These are phyloP conservation scores for Mycosphaerella sp. DNA, from an alignment of 2,329 filamentous ascomycete genomes.

Conservation along the genomic window DNA sequence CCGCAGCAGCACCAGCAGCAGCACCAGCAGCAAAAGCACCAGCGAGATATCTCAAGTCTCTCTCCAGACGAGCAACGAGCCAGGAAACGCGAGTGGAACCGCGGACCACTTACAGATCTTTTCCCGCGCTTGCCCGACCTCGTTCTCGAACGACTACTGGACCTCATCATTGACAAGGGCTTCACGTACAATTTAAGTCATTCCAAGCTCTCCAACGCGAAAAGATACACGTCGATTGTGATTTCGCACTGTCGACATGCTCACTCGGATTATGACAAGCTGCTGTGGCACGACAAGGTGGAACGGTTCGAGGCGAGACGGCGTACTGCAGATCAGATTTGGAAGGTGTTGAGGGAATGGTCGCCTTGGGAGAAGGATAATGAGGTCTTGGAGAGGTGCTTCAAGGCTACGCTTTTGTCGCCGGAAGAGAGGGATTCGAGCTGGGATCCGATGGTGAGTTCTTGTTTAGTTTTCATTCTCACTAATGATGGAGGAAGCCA, in stretches of 20 bases:
- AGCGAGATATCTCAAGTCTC: constrained; percentile 1
- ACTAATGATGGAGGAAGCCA: too few relatives aligned
- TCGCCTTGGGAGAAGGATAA: constrained; percentile 33
- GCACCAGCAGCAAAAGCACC: background rate
- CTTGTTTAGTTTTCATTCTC: background rate
- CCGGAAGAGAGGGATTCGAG: constrained; percentile 24
- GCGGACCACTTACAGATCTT: constrained; percentile 25
- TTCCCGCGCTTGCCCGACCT: constrained; percentile 28
- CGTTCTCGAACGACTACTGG: constrained; percentile 25
- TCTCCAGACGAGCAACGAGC: constrained; percentile 3
- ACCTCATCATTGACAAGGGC: constrained; percentile 29
- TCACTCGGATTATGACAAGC: constrained; percentile 55
- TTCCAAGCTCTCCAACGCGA: constrained; percentile 26
- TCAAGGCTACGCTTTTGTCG: constrained; percentile 26
- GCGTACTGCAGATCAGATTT: constrained; percentile 22
- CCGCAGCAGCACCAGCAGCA: background rate
- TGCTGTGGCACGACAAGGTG: constrained; percentile 30
- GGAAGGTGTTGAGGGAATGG: constrained; percentile 31
- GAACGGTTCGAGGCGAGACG: constrained; percentile 30
- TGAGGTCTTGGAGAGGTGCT: constrained; percentile 28
- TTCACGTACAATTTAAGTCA: constrained; percentile 30
- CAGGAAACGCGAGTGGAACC: constrained; percentile 29
- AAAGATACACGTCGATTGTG: constrained; percentile 36
- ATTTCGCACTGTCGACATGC: constrained; percentile 57
- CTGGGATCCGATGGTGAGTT: constrained; percentile 29